Evolutionary conservation across 768 basidiomycete species (phyloP).

Genomic region (Podaxis carcinomalis): DNA sequence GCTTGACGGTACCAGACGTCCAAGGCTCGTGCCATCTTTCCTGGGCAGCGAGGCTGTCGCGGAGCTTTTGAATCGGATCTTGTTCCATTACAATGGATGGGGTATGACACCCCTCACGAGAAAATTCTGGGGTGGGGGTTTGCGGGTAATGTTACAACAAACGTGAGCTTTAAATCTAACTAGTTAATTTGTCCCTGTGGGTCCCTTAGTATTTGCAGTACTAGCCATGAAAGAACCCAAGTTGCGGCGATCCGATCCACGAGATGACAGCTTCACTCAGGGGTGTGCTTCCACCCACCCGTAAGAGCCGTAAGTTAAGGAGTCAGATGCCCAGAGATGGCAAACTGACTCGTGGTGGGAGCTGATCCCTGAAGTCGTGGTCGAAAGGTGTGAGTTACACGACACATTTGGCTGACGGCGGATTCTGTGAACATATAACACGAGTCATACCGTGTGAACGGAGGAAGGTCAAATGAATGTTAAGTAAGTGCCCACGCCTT

Average conservation of each 20-base stretch:
- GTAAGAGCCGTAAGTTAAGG: not conserved
- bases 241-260: too few species aligned
- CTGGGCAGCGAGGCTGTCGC: not conserved
- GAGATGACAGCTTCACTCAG: not conserved
- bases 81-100: not conserved
- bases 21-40: constrained; percentile 2
- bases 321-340: not conserved
- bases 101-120: not conserved
- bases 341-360: not conserved
- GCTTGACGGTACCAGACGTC: not conserved
- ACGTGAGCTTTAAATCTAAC: not conserved
- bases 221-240: too few species aligned
- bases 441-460: not conserved
- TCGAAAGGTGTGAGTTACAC: too few species aligned
- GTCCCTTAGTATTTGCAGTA: not conserved
- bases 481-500: not conserved
- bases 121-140: not conserved
- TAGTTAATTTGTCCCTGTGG: not conserved
- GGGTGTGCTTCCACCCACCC: not conserved
- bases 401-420: too few species aligned
- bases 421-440: not conserved
- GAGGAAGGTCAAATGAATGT: not conserved
- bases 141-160: not conserved
- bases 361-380: not conserved
- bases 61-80: not conserved